These are phyloP conservation scores for Cytidiella melzeri DNA, from an alignment of 768 basidiomycete genomes.

Conservation along the genomic window DNA sequence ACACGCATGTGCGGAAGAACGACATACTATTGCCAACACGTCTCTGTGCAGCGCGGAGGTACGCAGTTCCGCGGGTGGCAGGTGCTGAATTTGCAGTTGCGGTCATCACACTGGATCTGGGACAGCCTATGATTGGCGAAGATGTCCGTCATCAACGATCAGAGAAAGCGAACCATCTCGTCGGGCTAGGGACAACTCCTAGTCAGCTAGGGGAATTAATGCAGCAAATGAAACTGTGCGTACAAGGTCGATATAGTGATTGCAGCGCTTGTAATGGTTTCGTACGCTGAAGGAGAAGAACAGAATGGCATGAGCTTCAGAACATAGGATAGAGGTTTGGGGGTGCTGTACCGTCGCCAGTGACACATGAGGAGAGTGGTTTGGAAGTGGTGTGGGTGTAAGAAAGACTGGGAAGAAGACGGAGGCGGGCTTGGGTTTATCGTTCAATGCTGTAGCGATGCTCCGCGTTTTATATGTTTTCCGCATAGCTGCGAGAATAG, in stretches of 20 bases:
- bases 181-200: slow-evolving; percentile 42
- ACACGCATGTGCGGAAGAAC: slow-evolving; percentile 7
- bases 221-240: slow-evolving; percentile 19
- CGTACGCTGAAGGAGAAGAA: slow-evolving; percentile 43
- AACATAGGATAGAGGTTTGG: slow-evolving; percentile 4
- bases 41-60: slow-evolving; percentile 45
- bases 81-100: slow-evolving; percentile 66
- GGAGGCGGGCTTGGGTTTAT: slow-evolving; percentile 10
- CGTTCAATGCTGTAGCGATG: too few species aligned
- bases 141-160: slow-evolving; percentile 13
- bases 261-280: slow-evolving; percentile 52
- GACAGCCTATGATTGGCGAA: slow-evolving; percentile 15
- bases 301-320: background rate
- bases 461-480: slow-evolving; percentile 21
- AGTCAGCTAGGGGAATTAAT: slow-evolving; percentile 11
- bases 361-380: slow-evolving; percentile 67
- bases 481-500: slow-evolving; percentile 1
- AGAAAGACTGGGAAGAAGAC: slow-evolving; percentile 17
- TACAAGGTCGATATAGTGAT: slow-evolving; percentile 50
- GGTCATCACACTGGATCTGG: slow-evolving; percentile 62
- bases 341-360: slow-evolving; percentile 53
- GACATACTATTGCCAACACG: slow-evolving; percentile 77
- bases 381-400: slow-evolving; percentile 17
- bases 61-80: slow-evolving; percentile 55
- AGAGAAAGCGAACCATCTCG: slow-evolving; percentile 39